phyloP scores from a whole-genome alignment of 805 yeast genomes.

The Pichia deserticola region DNA sequence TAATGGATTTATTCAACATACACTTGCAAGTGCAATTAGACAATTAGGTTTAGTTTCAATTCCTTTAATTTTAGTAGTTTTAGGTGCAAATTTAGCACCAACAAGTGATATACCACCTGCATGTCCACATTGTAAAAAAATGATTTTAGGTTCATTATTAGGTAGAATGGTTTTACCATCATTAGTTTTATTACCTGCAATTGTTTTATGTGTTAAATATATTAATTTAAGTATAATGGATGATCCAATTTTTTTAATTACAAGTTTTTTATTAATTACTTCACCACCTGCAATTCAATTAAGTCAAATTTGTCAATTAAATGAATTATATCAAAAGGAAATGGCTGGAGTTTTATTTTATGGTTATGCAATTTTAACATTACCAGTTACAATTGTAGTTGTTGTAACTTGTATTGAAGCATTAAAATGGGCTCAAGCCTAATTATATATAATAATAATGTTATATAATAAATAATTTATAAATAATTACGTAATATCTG shows the following conservation, averaged over 20 bases:
- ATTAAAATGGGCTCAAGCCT: constrained; percentile 29
- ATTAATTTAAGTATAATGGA: constrained; percentile 61
- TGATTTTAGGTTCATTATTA: constrained; percentile 60
- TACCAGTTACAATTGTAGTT: constrained; percentile 68
- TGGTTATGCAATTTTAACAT: constrained; percentile 70
- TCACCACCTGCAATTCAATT: constrained; percentile 82
- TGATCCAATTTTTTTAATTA: constrained; percentile 75
- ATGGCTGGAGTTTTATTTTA: constrained; percentile 79
- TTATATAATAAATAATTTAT: no score
- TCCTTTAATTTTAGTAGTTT: constrained; percentile 65
- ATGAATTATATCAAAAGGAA: constrained; percentile 68
- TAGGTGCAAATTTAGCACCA: constrained; percentile 75
- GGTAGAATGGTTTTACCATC: constrained; percentile 79
- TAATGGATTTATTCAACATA: constrained; percentile 56
- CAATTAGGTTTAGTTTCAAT: constrained; percentile 71
- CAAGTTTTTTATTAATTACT: constrained; percentile 65
- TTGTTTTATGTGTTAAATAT: constrained; percentile 56
- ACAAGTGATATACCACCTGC: constrained; percentile 60
- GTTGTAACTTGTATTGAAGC: constrained; percentile 62
- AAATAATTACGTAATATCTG: no score
- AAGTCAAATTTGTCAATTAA: constrained; percentile 73
- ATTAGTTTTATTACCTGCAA: constrained; percentile 55
- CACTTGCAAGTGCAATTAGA: constrained; percentile 53
- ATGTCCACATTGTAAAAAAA: constrained; percentile 51
- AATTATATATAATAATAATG: no score